Percentiles rank a stretch among this genome's conserved stretches.
Conservation (phyloP, 2,329 filamentous ascomycete species). For the Calonectria pseudoreteaudii region DNA sequence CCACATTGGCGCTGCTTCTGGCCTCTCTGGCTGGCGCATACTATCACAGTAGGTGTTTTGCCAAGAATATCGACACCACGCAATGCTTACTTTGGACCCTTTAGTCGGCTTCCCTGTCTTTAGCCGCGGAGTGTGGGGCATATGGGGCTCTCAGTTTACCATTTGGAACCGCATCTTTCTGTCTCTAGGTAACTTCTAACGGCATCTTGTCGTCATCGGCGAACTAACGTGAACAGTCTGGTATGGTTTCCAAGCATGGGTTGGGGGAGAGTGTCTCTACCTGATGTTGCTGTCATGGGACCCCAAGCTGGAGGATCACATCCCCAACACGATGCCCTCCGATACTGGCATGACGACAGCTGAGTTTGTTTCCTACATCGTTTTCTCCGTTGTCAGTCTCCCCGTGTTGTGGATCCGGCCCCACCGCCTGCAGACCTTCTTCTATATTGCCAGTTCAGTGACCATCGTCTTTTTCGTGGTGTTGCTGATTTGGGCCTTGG, state of each 20-base stretch:
- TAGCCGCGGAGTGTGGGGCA: constrained; percentile 53
- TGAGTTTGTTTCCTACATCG: constrained; percentile 56
- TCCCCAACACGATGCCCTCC: constrained; percentile 55
- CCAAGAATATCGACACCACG: neutral
- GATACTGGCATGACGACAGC: constrained; percentile 58
- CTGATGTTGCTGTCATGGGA: constrained; percentile 59
- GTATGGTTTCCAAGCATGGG: constrained; percentile 59
- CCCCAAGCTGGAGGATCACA: constrained; percentile 54
- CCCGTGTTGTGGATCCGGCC: constrained; percentile 59
- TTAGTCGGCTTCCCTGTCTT: constrained; percentile 54
- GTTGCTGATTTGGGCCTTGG: constrained; percentile 57
- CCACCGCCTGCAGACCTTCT: constrained; percentile 56
- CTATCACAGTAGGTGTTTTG: constrained; percentile 51
- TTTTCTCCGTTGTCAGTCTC: constrained; percentile 57
- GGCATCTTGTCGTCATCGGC: neutral
- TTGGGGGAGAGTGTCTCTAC: constrained; percentile 59
- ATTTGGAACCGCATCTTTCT: constrained; percentile 57
- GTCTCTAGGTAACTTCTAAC: constrained; percentile 49
- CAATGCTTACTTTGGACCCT: neutral
- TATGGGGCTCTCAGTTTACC: constrained; percentile 56
- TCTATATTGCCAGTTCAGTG: constrained; percentile 53
- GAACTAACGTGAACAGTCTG: constrained; percentile 20
- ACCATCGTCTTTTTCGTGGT: constrained; percentile 56
- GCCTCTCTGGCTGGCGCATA: constrained; percentile 57
- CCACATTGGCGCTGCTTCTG: constrained; percentile 52